A percentile compares a stretch with the other conserved stretches of the same genome.
These are phyloP conservation scores for Retiboletus flavoniger DNA, from an alignment of 1,284 basidiomycete species.

Conservation along the genomic window DNA sequence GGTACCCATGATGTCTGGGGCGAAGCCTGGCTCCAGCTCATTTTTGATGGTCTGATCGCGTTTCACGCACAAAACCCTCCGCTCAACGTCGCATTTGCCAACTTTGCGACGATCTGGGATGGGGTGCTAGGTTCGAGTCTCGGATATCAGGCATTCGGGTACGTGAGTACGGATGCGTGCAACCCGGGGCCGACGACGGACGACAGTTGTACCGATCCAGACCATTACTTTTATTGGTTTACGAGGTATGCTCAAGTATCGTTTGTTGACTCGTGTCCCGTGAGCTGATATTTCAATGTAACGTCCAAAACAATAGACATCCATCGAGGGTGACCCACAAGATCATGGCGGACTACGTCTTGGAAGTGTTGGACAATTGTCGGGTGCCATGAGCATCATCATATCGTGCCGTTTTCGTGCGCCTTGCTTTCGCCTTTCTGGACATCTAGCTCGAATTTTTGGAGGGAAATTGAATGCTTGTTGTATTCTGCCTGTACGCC, in stretches of 20 bases:
- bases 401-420: not conserved
- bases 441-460: not conserved
- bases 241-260: constrained; percentile 37
- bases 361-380: constrained; percentile 41
- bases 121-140: constrained; percentile 42
- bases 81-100: constrained; percentile 44
- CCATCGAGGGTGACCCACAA: constrained; percentile 43
- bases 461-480: not conserved
- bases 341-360: constrained; percentile 50
- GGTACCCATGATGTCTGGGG: constrained; percentile 40
- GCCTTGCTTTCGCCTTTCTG: not conserved
- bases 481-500: not conserved
- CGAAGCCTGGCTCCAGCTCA: constrained; percentile 42
- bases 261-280: not conserved
- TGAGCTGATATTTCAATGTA: not conserved
- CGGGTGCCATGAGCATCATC: not conserved
- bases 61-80: constrained; percentile 25
- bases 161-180: constrained; percentile 41
- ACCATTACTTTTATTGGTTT: constrained; percentile 52
- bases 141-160: constrained; percentile 49
- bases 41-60: constrained; percentile 39
- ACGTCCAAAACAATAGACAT: constrained; percentile 30
- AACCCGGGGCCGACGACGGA: constrained; percentile 32
- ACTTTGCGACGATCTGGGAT: constrained; percentile 47
- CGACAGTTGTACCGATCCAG: constrained; percentile 43